Evolutionary conservation across 495 filamentous ascomycete species (phyloP).

Genomic region (Penicillium bialowiezense): DNA sequence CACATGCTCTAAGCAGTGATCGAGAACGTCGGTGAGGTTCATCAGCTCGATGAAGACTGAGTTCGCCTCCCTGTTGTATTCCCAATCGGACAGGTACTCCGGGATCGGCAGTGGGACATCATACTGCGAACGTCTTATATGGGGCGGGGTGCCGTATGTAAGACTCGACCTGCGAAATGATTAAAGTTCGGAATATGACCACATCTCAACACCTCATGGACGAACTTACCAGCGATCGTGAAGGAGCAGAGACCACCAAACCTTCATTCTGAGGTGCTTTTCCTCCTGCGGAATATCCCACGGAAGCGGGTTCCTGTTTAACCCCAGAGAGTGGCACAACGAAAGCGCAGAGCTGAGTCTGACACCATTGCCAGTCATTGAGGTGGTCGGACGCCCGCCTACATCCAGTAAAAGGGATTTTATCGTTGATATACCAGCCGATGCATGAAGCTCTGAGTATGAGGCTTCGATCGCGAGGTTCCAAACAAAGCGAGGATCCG

Average conservation of each 20-base stretch:
- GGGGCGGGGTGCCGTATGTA: slow-evolving; percentile 35
- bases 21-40: slow-evolving; percentile 33
- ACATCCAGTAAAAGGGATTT: slow-evolving; percentile 11
- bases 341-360: slow-evolving; percentile 7
- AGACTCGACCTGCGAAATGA: slow-evolving; percentile 29
- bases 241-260: slow-evolving; percentile 12
- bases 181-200: not conserved
- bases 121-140: slow-evolving; percentile 32
- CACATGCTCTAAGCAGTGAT: slow-evolving; percentile 28
- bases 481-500: slow-evolving; percentile 12
- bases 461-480: slow-evolving; percentile 9
- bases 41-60: slow-evolving; percentile 33
- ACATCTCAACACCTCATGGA: no score
- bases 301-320: slow-evolving; percentile 11
- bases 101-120: slow-evolving; percentile 37
- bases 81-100: slow-evolving; percentile 13
- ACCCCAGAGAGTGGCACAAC: slow-evolving; percentile 9
- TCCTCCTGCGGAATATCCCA: slow-evolving; percentile 12
- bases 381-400: slow-evolving; percentile 10
- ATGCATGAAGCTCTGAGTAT: slow-evolving; percentile 7
- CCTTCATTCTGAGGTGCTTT: slow-evolving; percentile 10
- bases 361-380: slow-evolving; percentile 14
- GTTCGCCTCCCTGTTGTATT: slow-evolving; percentile 4
- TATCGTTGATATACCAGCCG: slow-evolving; percentile 11
- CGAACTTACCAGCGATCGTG: slow-evolving; percentile 11